Evolutionary conservation across 192 early-diverging fungal species (phyloP).

Genomic region (Coemansia sp.): DNA sequence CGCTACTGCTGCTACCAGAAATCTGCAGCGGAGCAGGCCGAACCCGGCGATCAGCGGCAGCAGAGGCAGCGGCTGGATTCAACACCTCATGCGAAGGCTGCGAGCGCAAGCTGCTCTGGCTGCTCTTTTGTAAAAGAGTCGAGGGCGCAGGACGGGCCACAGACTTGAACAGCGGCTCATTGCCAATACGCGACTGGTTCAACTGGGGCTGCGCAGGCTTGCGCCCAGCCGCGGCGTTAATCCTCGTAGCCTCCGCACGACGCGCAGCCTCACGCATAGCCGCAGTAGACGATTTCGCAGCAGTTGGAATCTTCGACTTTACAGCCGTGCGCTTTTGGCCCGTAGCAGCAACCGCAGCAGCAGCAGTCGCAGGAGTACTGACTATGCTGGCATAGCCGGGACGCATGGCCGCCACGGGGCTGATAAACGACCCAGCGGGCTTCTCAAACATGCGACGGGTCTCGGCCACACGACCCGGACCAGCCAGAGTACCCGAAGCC

Average conservation of each 20-base stretch:
- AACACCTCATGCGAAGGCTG: conserved; percentile 24
- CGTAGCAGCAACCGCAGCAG: neutral
- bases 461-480: conserved; percentile 42
- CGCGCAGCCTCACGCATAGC: conserved; percentile 53
- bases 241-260: conserved; percentile 36
- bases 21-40: conserved; percentile 21
- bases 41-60: conserved; percentile 8
- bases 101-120: conserved; percentile 13
- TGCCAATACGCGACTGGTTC: conserved; percentile 9
- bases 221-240: conserved; percentile 8
- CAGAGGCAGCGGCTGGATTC: conserved; percentile 4
- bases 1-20: conserved; percentile 13
- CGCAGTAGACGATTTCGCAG: conserved; percentile 39
- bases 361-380: conserved; percentile 6
- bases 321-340: neutral
- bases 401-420: conserved; percentile 49
- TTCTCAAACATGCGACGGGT: conserved; percentile 41
- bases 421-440: conserved; percentile 18
- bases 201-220: neutral
- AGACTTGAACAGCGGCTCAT: conserved; percentile 38
- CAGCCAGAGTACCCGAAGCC: neutral
- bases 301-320: neutral
- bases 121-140: conserved; percentile 3
- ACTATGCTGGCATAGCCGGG: conserved; percentile 43
- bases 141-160: conserved; percentile 13